Conservation (phyloP, 495 filamentous ascomycete genomes). For the Neurospora sp. region DNA sequence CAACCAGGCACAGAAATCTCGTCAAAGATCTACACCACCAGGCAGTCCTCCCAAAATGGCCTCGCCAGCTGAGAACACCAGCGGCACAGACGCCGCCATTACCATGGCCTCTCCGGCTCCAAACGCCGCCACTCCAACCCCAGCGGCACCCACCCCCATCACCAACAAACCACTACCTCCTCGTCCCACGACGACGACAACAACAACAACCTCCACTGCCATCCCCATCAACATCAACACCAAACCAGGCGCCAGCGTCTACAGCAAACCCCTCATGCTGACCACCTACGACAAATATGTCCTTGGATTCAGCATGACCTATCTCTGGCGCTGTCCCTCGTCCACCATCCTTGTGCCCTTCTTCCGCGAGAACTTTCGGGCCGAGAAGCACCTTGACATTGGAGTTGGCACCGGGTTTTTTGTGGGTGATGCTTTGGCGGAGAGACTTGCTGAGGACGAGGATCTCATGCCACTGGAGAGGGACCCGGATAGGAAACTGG, state of each 20-base stretch:
- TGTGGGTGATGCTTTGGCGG: conserved; percentile 8
- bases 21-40: neutral
- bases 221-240: neutral
- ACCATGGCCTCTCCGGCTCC: neutral
- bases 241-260: neutral
- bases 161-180: neutral
- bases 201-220: neutral
- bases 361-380: conserved; percentile 21
- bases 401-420: conserved; percentile 32
- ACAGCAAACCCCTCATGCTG: conserved; percentile 11
- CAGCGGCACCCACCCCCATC: neutral
- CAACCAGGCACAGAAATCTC: neutral
- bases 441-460: neutral
- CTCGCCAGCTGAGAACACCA: neutral
- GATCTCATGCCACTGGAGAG: neutral
- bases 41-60: neutral
- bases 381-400: conserved; percentile 27
- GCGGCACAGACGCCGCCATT: neutral
- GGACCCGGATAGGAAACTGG: neutral
- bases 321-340: conserved; percentile 26
- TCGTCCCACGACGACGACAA: neutral
- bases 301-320: conserved; percentile 21
- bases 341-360: conserved; percentile 23
- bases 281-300: conserved; percentile 25
- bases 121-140: neutral